These are phyloP conservation scores for Xylariaceae sp. DNA, from an alignment of 2,329 filamentous ascomycete genomes.

Conservation along the genomic window DNA sequence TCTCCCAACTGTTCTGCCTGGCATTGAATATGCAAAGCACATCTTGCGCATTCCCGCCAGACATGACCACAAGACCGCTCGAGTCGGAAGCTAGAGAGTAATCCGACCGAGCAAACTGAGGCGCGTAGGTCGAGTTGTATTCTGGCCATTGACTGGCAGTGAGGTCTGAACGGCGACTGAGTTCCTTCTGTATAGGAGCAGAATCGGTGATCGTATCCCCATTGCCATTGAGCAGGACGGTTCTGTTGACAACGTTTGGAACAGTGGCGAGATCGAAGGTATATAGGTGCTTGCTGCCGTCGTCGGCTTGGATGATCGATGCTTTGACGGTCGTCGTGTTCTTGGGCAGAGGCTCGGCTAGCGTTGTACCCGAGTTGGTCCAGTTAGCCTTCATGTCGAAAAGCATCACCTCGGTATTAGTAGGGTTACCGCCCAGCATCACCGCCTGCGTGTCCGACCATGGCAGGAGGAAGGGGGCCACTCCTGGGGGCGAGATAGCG, in stretches of 20 bases:
- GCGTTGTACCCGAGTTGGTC: conserved; percentile 56
- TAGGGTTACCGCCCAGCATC: conserved; percentile 64
- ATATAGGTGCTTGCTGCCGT: conserved; percentile 71
- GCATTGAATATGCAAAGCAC: conserved; percentile 72
- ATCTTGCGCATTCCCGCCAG: conserved; percentile 63
- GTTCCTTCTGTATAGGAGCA: conserved; percentile 26
- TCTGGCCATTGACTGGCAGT: conserved; percentile 61
- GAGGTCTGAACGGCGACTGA: conserved; percentile 34
- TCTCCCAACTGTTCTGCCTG: conserved; percentile 67
- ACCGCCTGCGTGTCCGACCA: conserved; percentile 66
- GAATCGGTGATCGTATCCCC: conserved; percentile 46
- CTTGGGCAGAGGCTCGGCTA: conserved; percentile 54
- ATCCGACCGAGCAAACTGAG: conserved; percentile 54
- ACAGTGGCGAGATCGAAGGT: conserved; percentile 67
- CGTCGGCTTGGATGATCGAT: conserved; percentile 60
- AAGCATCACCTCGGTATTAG: conserved; percentile 62
- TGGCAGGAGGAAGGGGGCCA: conserved; percentile 62
- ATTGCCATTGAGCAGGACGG: conserved; percentile 55
- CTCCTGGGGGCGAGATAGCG: conserved; percentile 50
- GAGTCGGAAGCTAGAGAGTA: conserved; percentile 65
- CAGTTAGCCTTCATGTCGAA: conserved; percentile 55
- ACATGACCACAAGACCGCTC: conserved; percentile 64
- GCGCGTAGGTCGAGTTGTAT: conserved; percentile 71
- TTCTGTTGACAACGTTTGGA: conserved; percentile 67
- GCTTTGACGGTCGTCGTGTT: conserved; percentile 50